Evolutionary conservation across 352 stramenopile species (phyloP).

Genomic region (Plasmopara muralis): DNA sequence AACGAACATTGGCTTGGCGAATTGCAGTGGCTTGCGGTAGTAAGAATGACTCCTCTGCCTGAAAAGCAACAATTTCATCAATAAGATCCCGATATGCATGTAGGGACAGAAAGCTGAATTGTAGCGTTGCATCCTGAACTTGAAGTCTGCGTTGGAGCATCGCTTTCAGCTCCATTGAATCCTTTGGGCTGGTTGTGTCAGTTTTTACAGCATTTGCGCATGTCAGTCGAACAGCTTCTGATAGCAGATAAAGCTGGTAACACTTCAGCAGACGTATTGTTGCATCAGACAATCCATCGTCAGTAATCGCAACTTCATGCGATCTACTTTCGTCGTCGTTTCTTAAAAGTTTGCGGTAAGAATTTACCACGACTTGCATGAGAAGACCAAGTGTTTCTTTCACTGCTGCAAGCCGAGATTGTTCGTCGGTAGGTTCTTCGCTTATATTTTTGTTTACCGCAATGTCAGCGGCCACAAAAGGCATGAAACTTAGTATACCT

Average conservation of each 20-base stretch:
- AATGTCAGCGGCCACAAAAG: conserved; percentile 14
- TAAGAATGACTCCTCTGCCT: conserved; percentile 47
- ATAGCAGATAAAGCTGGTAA: conserved; percentile 73
- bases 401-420: conserved; percentile 13
- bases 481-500: conserved; percentile 69
- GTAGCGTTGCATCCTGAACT: conserved; percentile 62
- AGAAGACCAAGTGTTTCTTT: conserved; percentile 38
- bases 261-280: conserved; percentile 56
- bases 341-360: conserved; percentile 16
- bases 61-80: conserved; percentile 35
- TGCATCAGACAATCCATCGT: conserved; percentile 24
- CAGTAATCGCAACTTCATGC: neutral
- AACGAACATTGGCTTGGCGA: conserved; percentile 30
- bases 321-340: conserved; percentile 5
- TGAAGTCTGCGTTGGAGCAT: conserved; percentile 27
- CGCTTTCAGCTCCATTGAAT: conserved; percentile 10
- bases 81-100: conserved; percentile 50
- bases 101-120: conserved; percentile 61
- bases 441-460: conserved; percentile 4
- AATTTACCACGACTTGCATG: conserved; percentile 30
- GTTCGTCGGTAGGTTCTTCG: conserved; percentile 6
- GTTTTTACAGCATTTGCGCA: conserved; percentile 26
- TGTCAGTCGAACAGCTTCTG: conserved; percentile 63
- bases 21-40: conserved; percentile 17
- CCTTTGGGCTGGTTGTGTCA: conserved; percentile 1